Evolutionary conservation across 2,329 filamentous ascomycete species (phyloP), one percentile per base, ranked within the genome.

Genomic region (Stagonosporopsis rhizophila): DNA sequence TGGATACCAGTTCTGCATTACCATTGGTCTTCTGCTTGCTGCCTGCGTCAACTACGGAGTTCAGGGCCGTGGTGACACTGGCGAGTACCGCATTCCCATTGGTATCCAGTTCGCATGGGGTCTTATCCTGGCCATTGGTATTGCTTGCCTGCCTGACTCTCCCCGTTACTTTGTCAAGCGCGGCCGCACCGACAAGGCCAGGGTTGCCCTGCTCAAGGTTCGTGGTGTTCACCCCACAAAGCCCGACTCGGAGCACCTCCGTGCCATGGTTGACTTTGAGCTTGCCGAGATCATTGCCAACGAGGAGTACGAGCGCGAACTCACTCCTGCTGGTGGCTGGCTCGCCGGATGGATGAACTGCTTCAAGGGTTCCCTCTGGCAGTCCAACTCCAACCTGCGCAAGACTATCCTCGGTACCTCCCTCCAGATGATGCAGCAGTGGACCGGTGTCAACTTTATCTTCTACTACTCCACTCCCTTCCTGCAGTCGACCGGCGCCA

Each of bases 351-450:
- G 55, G 55, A 28, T 37, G 9, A 54, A 53, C 44, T 58, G 55
- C 28, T 58, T 58, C 55, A 58, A 54, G 45, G 55, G 55, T 11
- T 58, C 55, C 15, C 17, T 53, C 27, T 53, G 44, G 30, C 49
- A 58, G 45, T 54, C 55, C 50, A 58, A 54, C 55, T 77, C 81
- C 40, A 81, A 60, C 55, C 44, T 79, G 23, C 76, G 77, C 69
- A 72, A 75, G 68, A 66, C 45, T 73, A 74, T 61, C 42, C 66
- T 53, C 70, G 77, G 47, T 76, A 73, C 63, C 71, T 77, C 66
- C 32, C 79, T 92, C 19, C 89, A 93, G 71, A 89, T 89, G 77
- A 83, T 92, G 17, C 90, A 93, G 70, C 90, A 93, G 69, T 82
- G 92, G 12, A 89, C 69, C 11, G 73, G 73, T 47, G 70, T 75